Evolutionary conservation across 495 filamentous ascomycete species (phyloP).

Genomic region (Aspergillus coremiiformis): DNA sequence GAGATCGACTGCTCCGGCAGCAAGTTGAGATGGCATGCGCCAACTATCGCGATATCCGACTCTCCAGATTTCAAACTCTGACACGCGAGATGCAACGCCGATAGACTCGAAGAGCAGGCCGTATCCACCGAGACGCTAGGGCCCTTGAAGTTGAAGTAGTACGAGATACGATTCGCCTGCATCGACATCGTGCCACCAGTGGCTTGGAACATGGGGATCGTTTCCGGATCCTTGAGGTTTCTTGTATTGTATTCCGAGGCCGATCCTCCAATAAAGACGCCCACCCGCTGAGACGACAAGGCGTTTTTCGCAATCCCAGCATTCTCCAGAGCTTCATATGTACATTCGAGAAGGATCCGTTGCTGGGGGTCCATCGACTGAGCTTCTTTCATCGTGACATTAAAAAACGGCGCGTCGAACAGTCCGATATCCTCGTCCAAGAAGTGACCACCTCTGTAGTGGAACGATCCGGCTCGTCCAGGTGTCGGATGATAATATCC

Average conservation of each 20-base stretch:
- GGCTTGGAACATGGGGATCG: conserved; percentile 16
- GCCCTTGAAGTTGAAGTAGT: conserved; percentile 36
- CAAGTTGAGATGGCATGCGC: conserved; percentile 33
- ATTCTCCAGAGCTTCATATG: conserved; percentile 49
- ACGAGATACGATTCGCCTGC: conserved; percentile 39
- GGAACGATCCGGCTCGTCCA: background rate
- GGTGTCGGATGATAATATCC: background rate
- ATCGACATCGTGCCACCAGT: conserved; percentile 22
- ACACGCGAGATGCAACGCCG: conserved; percentile 44
- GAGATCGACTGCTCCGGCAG: conserved; percentile 24
- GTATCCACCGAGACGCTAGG: conserved; percentile 41
- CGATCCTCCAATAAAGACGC: background rate
- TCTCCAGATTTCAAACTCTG: conserved; percentile 41
- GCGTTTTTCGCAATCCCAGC: conserved; percentile 17
- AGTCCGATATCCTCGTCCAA: conserved; percentile 42
- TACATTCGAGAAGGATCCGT: conserved; percentile 45
- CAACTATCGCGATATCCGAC: conserved; percentile 34
- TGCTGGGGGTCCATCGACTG: conserved; percentile 35
- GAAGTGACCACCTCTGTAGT: conserved; percentile 26
- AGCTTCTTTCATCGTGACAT: conserved; percentile 44
- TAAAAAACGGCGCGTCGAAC: conserved; percentile 53
- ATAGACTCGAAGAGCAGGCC: conserved; percentile 46
- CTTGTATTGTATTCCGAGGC: conserved; percentile 13
- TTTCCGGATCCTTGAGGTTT: conserved; percentile 13
- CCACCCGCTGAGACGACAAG: background rate